Evolutionary conservation across 208 protist genomes (phyloP), one percentile per base, ranked within the genome.

Genomic region (Borovskyia barvae): DNA sequence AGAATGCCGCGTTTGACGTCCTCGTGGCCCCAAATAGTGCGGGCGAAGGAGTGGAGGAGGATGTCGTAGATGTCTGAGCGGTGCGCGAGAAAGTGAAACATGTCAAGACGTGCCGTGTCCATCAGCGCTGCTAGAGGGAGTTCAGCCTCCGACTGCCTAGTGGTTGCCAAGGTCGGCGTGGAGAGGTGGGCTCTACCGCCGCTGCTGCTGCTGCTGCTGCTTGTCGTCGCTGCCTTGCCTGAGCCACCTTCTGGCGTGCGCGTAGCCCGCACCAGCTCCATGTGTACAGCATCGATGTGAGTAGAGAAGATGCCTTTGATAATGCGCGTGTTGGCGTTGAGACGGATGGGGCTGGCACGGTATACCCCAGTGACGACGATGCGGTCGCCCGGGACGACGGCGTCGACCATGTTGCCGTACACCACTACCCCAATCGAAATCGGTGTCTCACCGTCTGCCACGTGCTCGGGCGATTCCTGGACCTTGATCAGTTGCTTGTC

Each of bases 1-100:
- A 99, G 80, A n/a, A 99, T 82, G 45, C 98, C 99, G 22, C 94
- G 91, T 80, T 99, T 99, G 8, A 99, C 90, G 39, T 99, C 96
- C 12, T 99, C 97, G 64, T 99, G 81, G 41, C 98, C 97, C 88
- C 88, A 99, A 59, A 99, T 99, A 29, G 87, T 96, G 1, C 97
- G 98, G 3, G 98, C 98, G 26, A 99, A 82, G 17, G 97, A 97
- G 29, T 75, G 60, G 1, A 93, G 82, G 2, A 99, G 81, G 11
- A 95, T 73, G 22, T 98, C 87, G 76, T 99, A 98, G 54, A 99
- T 97, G 66, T 99, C 94, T 2, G 74, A 36, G 37, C 83, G 92
- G 26, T 57, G 79, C 15, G 92, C 87, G 48, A 94, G 67, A 14
- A 63, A 24, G 58, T 93, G 75, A 33, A 97, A 87, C 30, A 81